Base-by-base conservation (phyloP, 202 grass and related monocot genomes). In the Eragrostis tef region DNA sequence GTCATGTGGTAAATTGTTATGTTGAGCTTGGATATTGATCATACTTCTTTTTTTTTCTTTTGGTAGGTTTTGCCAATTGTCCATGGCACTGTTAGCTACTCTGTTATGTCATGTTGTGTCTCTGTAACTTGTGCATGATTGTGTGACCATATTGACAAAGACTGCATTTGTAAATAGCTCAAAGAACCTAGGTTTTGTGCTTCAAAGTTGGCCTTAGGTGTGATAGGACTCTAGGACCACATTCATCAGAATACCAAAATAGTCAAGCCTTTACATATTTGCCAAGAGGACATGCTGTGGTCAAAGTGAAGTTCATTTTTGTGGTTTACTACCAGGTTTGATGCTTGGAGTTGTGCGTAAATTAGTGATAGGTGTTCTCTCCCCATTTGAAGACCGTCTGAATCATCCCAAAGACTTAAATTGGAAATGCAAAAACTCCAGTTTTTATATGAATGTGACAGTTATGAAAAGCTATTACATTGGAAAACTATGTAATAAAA, bases 291-390 rank as follows among this genome's bases (percentile, higher is more conserved):
- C 14, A 25, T n/a, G 11, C 29, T 39, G 11, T 5, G 21, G 6
- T 20, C 64, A 84, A 80, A 81, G 27, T 81, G 56, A 77, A 64
- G 47, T 81, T 77, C 20, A 63, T 41, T 80, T 53, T 43, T 15
- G 36, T 43, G 45, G 52, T 63, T 67, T 43, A 9, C 20, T 73
- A 84, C 12, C 24, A 46, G 70, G 57, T 58, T 43, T 26, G 73
- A 27, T 12, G 41, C n/a, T 50, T 4, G 3, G 20, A 54, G 39
- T 67, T 79, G 29, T 53, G 59, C 16, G 22, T 9, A 26, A 24
- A 64, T 72, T 70, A 54, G 46, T 22, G 6, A 65, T 56, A 11
- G 9, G 25, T 77, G 64, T n/a, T 64, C 29, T 57, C 46, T 56
- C 7, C 29, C 36, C 13, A 71, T 65, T 22, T 16, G 51, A 73